These are phyloP conservation scores for Penicillium aurantiogriseum DNA, from an alignment of 2,329 filamentous ascomycete genomes.

Conservation along the genomic window DNA sequence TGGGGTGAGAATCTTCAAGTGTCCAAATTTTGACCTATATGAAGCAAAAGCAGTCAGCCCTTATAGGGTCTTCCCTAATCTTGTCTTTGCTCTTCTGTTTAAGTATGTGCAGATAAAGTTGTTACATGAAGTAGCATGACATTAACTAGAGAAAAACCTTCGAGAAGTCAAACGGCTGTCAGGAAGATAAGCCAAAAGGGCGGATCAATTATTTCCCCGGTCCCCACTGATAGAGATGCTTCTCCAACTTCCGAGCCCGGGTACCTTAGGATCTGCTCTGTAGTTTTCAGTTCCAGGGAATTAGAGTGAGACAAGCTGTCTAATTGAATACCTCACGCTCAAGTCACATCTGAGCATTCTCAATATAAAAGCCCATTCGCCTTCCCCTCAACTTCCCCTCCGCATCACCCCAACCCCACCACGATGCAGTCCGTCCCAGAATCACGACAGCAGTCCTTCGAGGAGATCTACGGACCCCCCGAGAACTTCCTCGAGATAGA, in stretches of 20 bases:
- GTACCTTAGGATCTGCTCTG: neutral
- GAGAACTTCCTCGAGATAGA: conserved; percentile 99
- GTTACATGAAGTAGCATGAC: neutral
- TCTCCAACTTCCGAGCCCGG: conserved; percentile 9
- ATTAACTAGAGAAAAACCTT: neutral
- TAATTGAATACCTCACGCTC: neutral
- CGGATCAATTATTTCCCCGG: conserved; percentile 19
- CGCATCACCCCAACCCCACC: conserved; percentile 12
- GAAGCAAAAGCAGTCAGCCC: neutral
- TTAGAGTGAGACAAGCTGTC: neutral
- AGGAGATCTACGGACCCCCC: conserved; percentile 97
- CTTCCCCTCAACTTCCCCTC: neutral
- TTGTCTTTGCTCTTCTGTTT: neutral
- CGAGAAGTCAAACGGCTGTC: neutral
- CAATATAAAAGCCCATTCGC: neutral
- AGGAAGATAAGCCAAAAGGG: conserved; percentile 11
- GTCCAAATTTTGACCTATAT: neutral
- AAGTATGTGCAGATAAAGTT: neutral
- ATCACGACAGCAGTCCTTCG: conserved; percentile 86
- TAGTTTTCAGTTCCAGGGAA: neutral
- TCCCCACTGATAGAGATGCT: conserved; percentile 13
- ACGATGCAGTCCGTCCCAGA: conserved; percentile 64
- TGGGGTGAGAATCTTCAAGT: neutral
- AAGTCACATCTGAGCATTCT: neutral
- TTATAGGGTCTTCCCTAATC: neutral